Conservation (phyloP, 2,329 filamentous ascomycete genomes). For the Stenocarpella maydis region DNA sequence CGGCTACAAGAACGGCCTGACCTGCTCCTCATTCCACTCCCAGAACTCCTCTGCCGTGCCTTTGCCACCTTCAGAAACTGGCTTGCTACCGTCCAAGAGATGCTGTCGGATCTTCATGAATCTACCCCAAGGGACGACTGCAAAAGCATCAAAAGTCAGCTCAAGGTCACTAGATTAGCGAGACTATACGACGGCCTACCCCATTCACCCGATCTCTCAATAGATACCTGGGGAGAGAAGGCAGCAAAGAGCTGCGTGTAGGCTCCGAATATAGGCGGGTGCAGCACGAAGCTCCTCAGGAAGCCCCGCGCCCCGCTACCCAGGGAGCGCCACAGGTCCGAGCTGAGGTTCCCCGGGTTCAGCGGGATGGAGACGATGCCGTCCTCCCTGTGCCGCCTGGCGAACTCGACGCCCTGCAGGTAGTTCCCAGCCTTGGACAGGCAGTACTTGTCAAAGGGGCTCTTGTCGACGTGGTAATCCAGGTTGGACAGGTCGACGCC, state of each 20-base stretch:
- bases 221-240: slow-evolving; percentile 46
- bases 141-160: background rate
- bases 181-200: slow-evolving; percentile 27
- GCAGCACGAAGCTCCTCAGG: slow-evolving; percentile 28
- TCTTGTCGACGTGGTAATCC: slow-evolving; percentile 27
- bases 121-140: slow-evolving; percentile 50
- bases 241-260: slow-evolving; percentile 51
- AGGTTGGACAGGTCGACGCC: slow-evolving; percentile 31
- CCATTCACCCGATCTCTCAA: slow-evolving; percentile 41
- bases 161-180: background rate
- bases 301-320: background rate
- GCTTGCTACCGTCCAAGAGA: slow-evolving; percentile 42
- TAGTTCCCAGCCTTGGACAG: slow-evolving; percentile 41
- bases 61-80: slow-evolving; percentile 48
- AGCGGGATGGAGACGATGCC: slow-evolving; percentile 40
- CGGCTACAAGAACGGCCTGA: slow-evolving; percentile 38
- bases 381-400: slow-evolving; percentile 37
- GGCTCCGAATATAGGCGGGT: slow-evolving; percentile 43
- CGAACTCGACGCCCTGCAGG: slow-evolving; percentile 39
- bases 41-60: slow-evolving; percentile 49
- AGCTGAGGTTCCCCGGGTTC: slow-evolving; percentile 42
- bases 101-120: slow-evolving; percentile 45
- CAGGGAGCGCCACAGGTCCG: slow-evolving; percentile 37
- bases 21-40: slow-evolving; percentile 52
- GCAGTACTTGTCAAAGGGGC: slow-evolving; percentile 35